Percentiles rank a stretch among this genome's conserved stretches.
Conservation (phyloP, 345 rosid species). For the Leavenworthia alabamica region DNA sequence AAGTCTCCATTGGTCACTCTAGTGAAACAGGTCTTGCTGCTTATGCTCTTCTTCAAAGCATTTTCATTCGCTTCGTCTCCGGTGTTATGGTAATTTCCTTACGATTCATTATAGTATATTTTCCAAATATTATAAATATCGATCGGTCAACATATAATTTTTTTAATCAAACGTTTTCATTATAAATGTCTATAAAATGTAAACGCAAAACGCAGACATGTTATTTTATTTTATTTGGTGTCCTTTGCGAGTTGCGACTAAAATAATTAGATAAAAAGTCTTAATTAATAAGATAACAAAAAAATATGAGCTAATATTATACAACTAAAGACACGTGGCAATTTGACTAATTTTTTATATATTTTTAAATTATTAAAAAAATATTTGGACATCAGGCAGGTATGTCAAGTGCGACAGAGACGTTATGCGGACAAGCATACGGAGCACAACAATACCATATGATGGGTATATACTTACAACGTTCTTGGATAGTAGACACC, state of each 20-base stretch:
- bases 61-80: constrained; percentile 34
- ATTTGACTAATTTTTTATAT: no score
- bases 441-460: constrained; percentile 57
- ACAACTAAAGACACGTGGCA: neutral
- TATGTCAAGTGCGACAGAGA: constrained; percentile 58
- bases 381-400: constrained; percentile 34
- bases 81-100: constrained; percentile 37
- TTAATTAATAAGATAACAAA: neutral
- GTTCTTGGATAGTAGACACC: constrained; percentile 46
- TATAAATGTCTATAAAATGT: neutral
- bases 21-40: constrained; percentile 38
- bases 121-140: neutral
- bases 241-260: neutral
- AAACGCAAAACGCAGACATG: neutral
- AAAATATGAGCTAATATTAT: neutral
- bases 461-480: constrained; percentile 53
- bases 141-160: neutral
- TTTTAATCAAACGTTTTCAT: no score
- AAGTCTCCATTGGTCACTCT: constrained; percentile 46
- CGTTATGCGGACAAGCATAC: constrained; percentile 56
- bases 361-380: no score
- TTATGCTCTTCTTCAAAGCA: constrained; percentile 43
- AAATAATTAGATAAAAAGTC: neutral
- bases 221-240: neutral
- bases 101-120: neutral